Evolutionary conservation across 1,284 basidiomycete genomes (phyloP), one percentile per base, ranked within the genome.

Genomic region (Phylloporus sp.): DNA sequence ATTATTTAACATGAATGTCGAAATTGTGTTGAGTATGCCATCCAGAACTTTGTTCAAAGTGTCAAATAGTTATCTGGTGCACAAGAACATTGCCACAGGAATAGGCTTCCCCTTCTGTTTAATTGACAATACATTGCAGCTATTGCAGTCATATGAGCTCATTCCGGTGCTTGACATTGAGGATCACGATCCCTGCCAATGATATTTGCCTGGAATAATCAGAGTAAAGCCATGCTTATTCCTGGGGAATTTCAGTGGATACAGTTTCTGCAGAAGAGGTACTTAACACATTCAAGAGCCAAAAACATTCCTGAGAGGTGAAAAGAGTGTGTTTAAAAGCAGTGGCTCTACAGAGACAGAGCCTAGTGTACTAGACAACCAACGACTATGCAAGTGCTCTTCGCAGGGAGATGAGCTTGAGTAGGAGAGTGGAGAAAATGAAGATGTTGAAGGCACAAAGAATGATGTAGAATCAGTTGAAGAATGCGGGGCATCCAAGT

Each of bases 31-130:
- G 20, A 52, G 55, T 26, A 17, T 20, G 26, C 68, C 44, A 44
- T 58, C 52, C 37, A 12, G 46, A 31, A 26, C 15, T 4, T 50
- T 5, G 42, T 42, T 20, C 8, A 39, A 10, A 47, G 44, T 49
- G 39, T 66, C 8, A 60, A 42, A 44, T 46, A 50, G n/a, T 66
- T 7, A 72, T 22, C 47, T 31, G 28, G 46, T 32, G 22, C 76
- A 70, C 42, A 86, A 69, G 73, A 90, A 88, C 79, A 88, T 85
- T 74, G 86, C 82, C 46, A 87, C 73, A 7, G 87, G 86, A 62
- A 88, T 89, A 17, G 86, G 86, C 72, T 88, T 90, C 72, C 86
- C 79, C 75, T 82, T 78, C 69, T 85, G 69, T 7, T 86, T 82
- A 58, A 69, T 82, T 78, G 69, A 60, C 10, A 64, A 68, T 28